A percentile compares a stretch with the other conserved stretches of the same genome.
Evolutionary conservation across 805 yeast genomes (phyloP).

Genomic region (Cyberlindnera nakhonratchasimensis): DNA sequence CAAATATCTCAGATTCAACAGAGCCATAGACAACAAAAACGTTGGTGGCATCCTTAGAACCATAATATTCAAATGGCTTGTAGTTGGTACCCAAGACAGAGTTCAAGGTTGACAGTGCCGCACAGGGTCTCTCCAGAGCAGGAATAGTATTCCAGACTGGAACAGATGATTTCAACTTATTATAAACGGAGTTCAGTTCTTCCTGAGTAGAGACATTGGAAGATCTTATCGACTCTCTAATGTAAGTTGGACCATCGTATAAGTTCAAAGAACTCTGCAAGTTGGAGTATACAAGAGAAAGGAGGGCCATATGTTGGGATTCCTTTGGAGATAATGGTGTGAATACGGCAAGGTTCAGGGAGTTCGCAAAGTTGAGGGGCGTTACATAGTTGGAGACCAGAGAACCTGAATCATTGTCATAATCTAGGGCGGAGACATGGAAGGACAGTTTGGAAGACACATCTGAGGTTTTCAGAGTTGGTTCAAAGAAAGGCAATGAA

Average conservation of each 20-base stretch:
- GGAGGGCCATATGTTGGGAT: slow-evolving; percentile 61
- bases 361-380: slow-evolving; percentile 59
- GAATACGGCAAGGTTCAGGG: slow-evolving; percentile 62
- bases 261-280: slow-evolving; percentile 58
- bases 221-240: slow-evolving; percentile 42
- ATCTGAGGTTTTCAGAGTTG: slow-evolving; percentile 42
- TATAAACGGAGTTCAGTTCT: slow-evolving; percentile 35
- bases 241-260: slow-evolving; percentile 74
- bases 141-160: slow-evolving; percentile 27
- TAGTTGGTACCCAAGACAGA: slow-evolving; percentile 49
- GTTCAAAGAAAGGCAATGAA: slow-evolving; percentile 65
- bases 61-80: slow-evolving; percentile 67
- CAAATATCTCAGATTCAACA: slow-evolving; percentile 54
- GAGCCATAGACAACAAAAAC: slow-evolving; percentile 86
- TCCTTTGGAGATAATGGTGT: slow-evolving; percentile 62
- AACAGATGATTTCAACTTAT: slow-evolving; percentile 34
- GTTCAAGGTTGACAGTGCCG: slow-evolving; percentile 51
- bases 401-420: slow-evolving; percentile 47
- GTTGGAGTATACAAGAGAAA: slow-evolving; percentile 61
- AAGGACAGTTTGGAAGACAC: slow-evolving; percentile 47
- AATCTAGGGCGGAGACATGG: slow-evolving; percentile 75
- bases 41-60: slow-evolving; percentile 57
- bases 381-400: slow-evolving; percentile 62
- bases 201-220: slow-evolving; percentile 42
- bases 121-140: slow-evolving; percentile 37